Base-by-base conservation (phyloP, 805 yeast species). In the Starmerella bombicola region DNA sequence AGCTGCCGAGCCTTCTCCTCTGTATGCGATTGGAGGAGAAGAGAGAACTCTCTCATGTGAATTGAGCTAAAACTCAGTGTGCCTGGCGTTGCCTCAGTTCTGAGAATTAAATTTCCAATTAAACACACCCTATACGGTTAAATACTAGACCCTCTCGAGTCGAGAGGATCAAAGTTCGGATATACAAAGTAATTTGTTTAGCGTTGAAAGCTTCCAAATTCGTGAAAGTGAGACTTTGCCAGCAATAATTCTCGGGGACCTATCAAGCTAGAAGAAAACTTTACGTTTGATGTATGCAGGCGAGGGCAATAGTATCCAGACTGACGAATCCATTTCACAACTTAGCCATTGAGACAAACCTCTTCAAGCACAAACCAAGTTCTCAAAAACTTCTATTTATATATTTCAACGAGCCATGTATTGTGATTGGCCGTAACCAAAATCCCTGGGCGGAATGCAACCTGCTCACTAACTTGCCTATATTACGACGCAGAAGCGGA, bases 381-480 rank as follows among this genome's bases (percentile, higher is more conserved):
- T 54, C 58, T 26, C 64, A 62, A 36, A 70, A 73, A 42, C 59
- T 93, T 41, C 62, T 91, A 22, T 55, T 84, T 43, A 67, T 88
- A 40, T 91, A 91, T 56, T 66, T 69, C 26, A 91, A 91, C 56
- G 58, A 72, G 2, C 83, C 88, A 1, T 82, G 95, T 57, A 83
- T 85, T n/a, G 94, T 91, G 2, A 67, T 91, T 10, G 99, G 99
- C 0, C 84, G 93, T 55, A 91, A 91, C 55, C 99, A 91, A 60
- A 91, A 85, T 48, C 93, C 95, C 2, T 88, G 88, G 83, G 73
- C 76, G 43, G 99, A 91, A 56, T 69, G 76, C 30, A 80, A 82
- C 52, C 42, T 91, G 2, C 68, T 73, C 0, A 54, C 73, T 12
- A 61, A 81, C 4, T 67, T 82, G 20, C 88, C 93, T 0, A 55